phyloP scores from a whole-genome alignment of 2,329 filamentous ascomycete genomes.

The Ilyonectria mors-panacis region DNA sequence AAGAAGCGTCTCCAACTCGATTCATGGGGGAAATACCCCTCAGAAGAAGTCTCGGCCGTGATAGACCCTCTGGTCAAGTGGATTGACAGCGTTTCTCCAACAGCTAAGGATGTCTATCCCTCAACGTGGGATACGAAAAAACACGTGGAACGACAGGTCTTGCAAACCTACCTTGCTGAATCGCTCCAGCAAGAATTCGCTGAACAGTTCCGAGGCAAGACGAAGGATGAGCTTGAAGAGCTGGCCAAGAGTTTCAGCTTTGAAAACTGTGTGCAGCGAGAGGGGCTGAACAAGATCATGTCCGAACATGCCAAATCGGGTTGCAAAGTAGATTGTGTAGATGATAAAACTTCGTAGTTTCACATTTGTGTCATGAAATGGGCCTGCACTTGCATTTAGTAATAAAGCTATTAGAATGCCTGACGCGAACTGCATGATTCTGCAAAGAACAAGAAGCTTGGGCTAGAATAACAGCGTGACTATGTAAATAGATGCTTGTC shows the following conservation, averaged over 20 bases:
- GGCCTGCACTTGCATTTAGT: no score
- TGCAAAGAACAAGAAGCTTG: no score
- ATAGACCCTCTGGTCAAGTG: background rate
- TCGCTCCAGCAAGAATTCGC: background rate
- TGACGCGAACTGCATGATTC: no score
- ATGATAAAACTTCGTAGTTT: no score
- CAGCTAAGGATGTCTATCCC: background rate
- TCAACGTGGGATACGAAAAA: background rate
- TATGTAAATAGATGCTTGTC: no score
- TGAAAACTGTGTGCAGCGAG: background rate
- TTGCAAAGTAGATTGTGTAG: no score
- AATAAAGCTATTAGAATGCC: no score
- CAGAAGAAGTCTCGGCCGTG: background rate
- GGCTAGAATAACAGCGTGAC: no score
- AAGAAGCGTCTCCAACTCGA: background rate
- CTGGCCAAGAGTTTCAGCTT: background rate
- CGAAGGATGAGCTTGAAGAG: background rate
- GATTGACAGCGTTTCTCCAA: background rate
- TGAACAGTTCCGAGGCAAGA: background rate
- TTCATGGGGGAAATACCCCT: background rate
- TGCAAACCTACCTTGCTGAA: constrained; percentile 1
- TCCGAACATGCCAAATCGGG: no score
- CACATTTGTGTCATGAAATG: no score
- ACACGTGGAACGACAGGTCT: background rate
- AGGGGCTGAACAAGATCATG: background rate